A percentile compares a stretch with the other conserved stretches of the same genome.
phyloP scores from a whole-genome alignment of 768 basidiomycete genomes.

The Mycena galopus region DNA sequence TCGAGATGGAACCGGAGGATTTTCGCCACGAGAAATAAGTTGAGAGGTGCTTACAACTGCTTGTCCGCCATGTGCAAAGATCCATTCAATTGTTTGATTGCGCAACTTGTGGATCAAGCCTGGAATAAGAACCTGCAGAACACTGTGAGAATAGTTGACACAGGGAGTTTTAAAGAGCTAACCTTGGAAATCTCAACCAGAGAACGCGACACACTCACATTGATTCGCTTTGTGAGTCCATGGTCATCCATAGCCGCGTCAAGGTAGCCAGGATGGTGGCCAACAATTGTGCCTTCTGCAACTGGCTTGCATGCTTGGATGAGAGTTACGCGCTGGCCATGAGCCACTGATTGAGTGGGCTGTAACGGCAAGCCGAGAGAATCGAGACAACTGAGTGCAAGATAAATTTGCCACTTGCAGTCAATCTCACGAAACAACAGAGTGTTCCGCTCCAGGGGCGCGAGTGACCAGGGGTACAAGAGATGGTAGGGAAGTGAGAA shows the following conservation, averaged over 20 bases:
- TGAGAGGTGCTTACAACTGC: too few relatives aligned
- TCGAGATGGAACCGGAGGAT: too few relatives aligned
- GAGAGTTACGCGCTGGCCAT: slow-evolving; percentile 3
- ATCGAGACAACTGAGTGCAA: background rate
- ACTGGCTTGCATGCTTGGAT: background rate
- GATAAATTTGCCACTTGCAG: slow-evolving; percentile 14
- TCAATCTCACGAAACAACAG: background rate
- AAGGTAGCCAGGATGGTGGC: background rate
- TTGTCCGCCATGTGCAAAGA: background rate
- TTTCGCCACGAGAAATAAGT: too few relatives aligned
- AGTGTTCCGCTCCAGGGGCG: background rate
- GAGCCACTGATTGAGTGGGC: background rate
- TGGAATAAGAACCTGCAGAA: background rate
- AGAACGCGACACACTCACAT: background rate
- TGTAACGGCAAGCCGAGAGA: background rate
- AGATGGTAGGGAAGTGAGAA: background rate
- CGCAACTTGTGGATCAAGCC: background rate
- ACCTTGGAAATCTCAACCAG: background rate
- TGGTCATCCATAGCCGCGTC: background rate
- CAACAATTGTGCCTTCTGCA: slow-evolving; percentile 1
- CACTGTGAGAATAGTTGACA: too few relatives aligned
- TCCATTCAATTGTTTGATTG: background rate
- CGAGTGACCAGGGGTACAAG: background rate
- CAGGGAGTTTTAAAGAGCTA: too few relatives aligned
- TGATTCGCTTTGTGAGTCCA: background rate